Conservation (phyloP, 2,329 filamentous ascomycete genomes). For the Microdochium bolleyi region DNA sequence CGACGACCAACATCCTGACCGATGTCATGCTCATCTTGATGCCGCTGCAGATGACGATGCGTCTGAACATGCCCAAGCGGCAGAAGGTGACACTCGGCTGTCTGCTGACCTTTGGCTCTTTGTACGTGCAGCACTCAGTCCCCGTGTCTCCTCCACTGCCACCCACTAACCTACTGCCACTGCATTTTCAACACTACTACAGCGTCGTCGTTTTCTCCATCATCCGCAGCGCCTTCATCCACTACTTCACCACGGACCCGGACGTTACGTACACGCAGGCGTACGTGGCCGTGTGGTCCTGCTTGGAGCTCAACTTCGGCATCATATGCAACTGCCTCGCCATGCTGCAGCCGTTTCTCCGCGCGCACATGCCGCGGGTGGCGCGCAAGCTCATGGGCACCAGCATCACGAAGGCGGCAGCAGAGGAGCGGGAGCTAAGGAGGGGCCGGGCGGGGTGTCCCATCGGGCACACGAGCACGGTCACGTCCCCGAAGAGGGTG, state of each 20-base stretch:
- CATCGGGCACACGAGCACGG: no score
- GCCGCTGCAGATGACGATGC: slow-evolving; percentile 31
- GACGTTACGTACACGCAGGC: slow-evolving; percentile 17
- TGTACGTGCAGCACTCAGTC: slow-evolving; percentile 12
- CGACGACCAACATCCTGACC: slow-evolving; percentile 34
- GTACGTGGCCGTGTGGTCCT: slow-evolving; percentile 14
- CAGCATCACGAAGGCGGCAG: neutral
- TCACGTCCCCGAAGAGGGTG: no score
- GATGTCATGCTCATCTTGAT: slow-evolving; percentile 32
- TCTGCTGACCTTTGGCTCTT: slow-evolving; percentile 35
- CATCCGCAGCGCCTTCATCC: slow-evolving; percentile 4
- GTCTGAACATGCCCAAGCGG: slow-evolving; percentile 29
- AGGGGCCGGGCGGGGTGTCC: no score
- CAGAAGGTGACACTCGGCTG: slow-evolving; percentile 32
- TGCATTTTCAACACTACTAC: neutral
- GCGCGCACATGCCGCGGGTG: slow-evolving; percentile 10
- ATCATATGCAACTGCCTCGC: slow-evolving; percentile 17
- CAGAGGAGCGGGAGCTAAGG: neutral
- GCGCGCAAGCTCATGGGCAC: neutral
- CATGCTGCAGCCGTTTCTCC: slow-evolving; percentile 14
- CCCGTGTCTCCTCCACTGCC: neutral
- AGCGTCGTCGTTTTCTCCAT: slow-evolving; percentile 8
- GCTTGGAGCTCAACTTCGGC: slow-evolving; percentile 18
- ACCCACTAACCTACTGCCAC: no score
- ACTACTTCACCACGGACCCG: slow-evolving; percentile 4